Percentiles rank a stretch among this genome's conserved stretches.
These are phyloP conservation scores for Solanum rostratum DNA, from an alignment of 257 asterid species.

Conservation along the genomic window DNA sequence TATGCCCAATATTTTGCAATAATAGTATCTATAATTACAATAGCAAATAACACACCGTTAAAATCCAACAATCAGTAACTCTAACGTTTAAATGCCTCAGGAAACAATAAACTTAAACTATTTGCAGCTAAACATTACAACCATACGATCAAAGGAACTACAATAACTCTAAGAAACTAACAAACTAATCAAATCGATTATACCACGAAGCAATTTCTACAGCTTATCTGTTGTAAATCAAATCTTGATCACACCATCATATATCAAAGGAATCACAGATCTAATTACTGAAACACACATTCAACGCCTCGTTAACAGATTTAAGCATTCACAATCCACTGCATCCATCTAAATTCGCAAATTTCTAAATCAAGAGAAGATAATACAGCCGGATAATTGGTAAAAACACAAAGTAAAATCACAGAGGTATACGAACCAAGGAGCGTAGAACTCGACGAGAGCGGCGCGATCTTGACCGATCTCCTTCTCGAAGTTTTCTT, in stretches of 20 bases:
- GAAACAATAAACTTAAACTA: background rate
- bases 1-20: background rate
- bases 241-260: background rate
- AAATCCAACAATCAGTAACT: background rate
- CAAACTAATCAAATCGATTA: background rate
- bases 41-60: background rate
- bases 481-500: slow-evolving; percentile 72
- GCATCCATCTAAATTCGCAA: background rate
- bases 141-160: background rate
- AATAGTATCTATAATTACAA: background rate
- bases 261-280: background rate
- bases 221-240: background rate
- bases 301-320: background rate
- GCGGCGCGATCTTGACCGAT: slow-evolving; percentile 89
- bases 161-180: background rate
- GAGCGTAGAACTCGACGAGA: slow-evolving; percentile 90
- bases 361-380: background rate
- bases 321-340: background rate
- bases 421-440: slow-evolving; percentile 34
- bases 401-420: background rate
- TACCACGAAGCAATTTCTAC: background rate
- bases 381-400: background rate
- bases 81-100: background rate
- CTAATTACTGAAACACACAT: background rate
- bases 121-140: background rate